These are phyloP conservation scores for Pestalotiopsis sp. DNA, from an alignment of 2,329 filamentous ascomycete genomes.

Conservation along the genomic window DNA sequence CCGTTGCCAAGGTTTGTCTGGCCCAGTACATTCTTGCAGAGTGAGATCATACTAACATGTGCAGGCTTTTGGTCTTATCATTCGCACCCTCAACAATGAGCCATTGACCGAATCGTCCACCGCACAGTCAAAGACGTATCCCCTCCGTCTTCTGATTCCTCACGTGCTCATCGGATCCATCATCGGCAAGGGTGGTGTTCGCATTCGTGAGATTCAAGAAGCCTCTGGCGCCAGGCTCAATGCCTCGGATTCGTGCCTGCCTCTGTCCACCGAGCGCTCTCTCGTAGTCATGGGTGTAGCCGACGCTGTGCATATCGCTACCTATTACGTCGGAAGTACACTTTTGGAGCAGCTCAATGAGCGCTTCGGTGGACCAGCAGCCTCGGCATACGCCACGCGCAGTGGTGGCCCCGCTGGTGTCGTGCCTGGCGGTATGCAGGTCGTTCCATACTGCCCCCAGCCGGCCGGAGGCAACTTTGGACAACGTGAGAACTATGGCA, in stretches of 20 bases:
- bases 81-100: conserved; percentile 97
- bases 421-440: conserved; percentile 96
- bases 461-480: conserved; percentile 91
- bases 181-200: conserved; percentile 94
- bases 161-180: conserved; percentile 98
- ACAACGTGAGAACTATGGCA: conserved; percentile 80
- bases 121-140: conserved; percentile 95
- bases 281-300: conserved; percentile 97
- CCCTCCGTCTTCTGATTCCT: conserved; percentile 90
- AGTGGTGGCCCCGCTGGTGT: conserved; percentile 92
- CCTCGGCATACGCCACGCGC: conserved; percentile 95
- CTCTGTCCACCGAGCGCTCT: conserved; percentile 95
- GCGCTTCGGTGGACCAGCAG: conserved; percentile 91
- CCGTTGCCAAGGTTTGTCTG: conserved; percentile 82
- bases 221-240: conserved; percentile 95
- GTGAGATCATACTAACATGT: conserved; percentile 18
- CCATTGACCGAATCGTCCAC: conserved; percentile 85
- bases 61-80: conserved; percentile 95
- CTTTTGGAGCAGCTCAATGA: conserved; percentile 96
- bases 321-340: conserved; percentile 98
- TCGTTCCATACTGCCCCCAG: conserved; percentile 96
- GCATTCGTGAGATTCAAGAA: conserved; percentile 98
- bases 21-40: not conserved
- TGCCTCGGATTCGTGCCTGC: conserved; percentile 92
- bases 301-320: conserved; percentile 97